Conservation (phyloP, 2,329 filamentous ascomycete species). For the Diaporthe nobilis region DNA sequence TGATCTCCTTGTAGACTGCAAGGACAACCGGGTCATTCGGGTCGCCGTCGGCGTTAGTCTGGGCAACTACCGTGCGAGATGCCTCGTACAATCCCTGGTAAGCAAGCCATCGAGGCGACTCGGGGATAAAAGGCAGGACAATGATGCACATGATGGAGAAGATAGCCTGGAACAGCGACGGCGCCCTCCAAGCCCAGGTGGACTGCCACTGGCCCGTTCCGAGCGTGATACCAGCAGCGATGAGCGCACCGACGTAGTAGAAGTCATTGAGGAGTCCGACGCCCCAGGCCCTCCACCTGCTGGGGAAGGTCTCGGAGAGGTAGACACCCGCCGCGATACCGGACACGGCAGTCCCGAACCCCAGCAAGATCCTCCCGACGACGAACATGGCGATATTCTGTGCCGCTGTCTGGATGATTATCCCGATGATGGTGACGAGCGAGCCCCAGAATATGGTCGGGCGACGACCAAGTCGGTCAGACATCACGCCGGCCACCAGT, state of each 20-base stretch:
- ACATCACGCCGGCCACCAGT: slow-evolving; percentile 57
- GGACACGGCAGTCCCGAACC: slow-evolving; percentile 59
- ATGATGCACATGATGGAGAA: slow-evolving; percentile 51
- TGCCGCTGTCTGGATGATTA: slow-evolving; percentile 61
- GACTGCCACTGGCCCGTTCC: slow-evolving; percentile 56
- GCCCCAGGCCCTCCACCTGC: slow-evolving; percentile 60
- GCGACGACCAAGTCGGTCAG: slow-evolving; percentile 59
- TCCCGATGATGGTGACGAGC: slow-evolving; percentile 58
- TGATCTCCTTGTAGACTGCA: slow-evolving; percentile 60
- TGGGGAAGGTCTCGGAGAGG: slow-evolving; percentile 64
- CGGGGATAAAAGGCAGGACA: slow-evolving; percentile 58
- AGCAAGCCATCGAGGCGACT: slow-evolving; percentile 64
- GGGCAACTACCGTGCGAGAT: slow-evolving; percentile 57
- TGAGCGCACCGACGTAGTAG: slow-evolving; percentile 56
- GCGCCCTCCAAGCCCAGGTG: slow-evolving; percentile 60
- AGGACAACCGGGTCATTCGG: slow-evolving; percentile 54
- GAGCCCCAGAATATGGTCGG: slow-evolving; percentile 58
- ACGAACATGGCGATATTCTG: slow-evolving; percentile 68
- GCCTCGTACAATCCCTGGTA: slow-evolving; percentile 57
- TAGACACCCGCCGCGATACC: slow-evolving; percentile 62
- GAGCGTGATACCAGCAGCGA: slow-evolving; percentile 63
- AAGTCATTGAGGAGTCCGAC: slow-evolving; percentile 54
- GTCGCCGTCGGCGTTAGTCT: slow-evolving; percentile 61
- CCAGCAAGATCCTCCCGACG: slow-evolving; percentile 61
- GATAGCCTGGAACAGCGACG: slow-evolving; percentile 56